Percentiles rank a stretch among this genome's conserved stretches.
Evolutionary conservation across 2,329 filamentous ascomycete genomes (phyloP).

Genomic region (Trichoderma sp.): DNA sequence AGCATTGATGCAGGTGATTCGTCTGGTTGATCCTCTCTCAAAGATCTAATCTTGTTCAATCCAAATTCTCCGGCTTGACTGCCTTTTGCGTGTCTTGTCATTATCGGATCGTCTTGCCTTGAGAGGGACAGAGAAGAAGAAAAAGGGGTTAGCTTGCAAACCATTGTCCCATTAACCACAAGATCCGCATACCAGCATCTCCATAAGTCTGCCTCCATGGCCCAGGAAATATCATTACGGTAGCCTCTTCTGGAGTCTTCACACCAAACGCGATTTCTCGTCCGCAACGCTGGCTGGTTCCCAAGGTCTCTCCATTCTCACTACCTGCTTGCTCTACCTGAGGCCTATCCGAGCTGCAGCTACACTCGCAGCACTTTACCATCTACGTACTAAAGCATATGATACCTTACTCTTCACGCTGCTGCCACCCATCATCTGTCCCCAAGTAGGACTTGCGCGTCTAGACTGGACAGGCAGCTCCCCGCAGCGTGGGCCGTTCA

Average conservation of each 20-base stretch:
- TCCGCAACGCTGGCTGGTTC: neutral
- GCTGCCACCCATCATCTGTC: conserved; percentile 10
- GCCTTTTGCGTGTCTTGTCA: conserved; percentile 1
- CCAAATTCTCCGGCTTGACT: conserved; percentile 12
- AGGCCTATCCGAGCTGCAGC: conserved; percentile 5
- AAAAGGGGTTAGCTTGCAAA: neutral
- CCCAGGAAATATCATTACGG: neutral
- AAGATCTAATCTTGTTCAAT: conserved; percentile 20
- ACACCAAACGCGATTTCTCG: conserved; percentile 1
- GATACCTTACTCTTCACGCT: conserved; percentile 6
- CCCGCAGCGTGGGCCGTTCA: conserved; percentile 20
- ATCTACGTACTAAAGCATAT: conserved; percentile 19
- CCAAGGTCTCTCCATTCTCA: neutral
- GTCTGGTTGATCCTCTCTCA: conserved; percentile 20
- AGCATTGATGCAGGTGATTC: conserved; percentile 21
- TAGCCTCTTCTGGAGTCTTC: neutral
- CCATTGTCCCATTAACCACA: neutral
- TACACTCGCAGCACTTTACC: neutral
- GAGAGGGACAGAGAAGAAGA: neutral
- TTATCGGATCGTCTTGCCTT: neutral
- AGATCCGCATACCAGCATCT: neutral
- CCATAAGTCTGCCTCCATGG: conserved; percentile 8
- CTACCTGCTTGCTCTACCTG: neutral
- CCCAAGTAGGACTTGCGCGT: conserved; percentile 9
- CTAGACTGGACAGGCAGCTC: conserved; percentile 18